Conservation (phyloP, 345 rosid genomes). For the Dovyalis caffra region DNA sequence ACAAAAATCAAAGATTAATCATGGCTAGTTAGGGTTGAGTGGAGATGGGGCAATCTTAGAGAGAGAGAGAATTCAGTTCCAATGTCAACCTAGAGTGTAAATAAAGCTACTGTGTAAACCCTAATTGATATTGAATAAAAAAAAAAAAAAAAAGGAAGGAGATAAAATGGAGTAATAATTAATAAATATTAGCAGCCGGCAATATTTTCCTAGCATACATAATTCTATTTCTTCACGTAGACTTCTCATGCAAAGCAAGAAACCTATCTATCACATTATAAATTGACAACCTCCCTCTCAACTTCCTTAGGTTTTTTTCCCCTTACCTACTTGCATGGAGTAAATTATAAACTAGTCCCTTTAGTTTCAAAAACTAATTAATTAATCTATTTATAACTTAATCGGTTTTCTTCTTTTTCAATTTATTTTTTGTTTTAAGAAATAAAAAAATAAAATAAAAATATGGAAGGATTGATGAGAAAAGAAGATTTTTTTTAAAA, state of each 20-base stretch:
- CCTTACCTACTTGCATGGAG: not conserved
- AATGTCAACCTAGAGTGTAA: conserved; percentile 67
- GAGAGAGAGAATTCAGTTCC: conserved; percentile 42
- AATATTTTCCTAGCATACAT: conserved; percentile 14
- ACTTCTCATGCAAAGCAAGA: conserved; percentile 38
- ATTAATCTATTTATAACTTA: too few relatives aligned
- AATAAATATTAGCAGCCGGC: conserved; percentile 7
- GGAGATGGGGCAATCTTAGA: conserved; percentile 56
- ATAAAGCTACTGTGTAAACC: conserved; percentile 38
- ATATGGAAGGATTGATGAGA: too few relatives aligned
- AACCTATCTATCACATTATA: conserved; percentile 1
- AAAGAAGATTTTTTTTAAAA: too few relatives aligned
- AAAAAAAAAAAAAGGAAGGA: not conserved
- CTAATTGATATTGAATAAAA: too few relatives aligned
- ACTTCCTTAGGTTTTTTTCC: not conserved
- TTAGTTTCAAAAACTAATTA: too few relatives aligned
- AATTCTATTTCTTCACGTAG: conserved; percentile 44
- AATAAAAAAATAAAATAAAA: too few relatives aligned
- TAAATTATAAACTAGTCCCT: too few relatives aligned
- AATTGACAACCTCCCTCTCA: not conserved
- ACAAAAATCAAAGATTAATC: conserved; percentile 6
- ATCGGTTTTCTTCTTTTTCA: too few relatives aligned
- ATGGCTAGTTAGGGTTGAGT: conserved; percentile 48
- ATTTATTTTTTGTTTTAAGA: too few relatives aligned
- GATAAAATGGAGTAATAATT: not conserved